Evolutionary conservation across 108 stramenopile genomes (phyloP), one percentile per base, ranked within the genome.

Genomic region (Skeletonema menzelii): DNA sequence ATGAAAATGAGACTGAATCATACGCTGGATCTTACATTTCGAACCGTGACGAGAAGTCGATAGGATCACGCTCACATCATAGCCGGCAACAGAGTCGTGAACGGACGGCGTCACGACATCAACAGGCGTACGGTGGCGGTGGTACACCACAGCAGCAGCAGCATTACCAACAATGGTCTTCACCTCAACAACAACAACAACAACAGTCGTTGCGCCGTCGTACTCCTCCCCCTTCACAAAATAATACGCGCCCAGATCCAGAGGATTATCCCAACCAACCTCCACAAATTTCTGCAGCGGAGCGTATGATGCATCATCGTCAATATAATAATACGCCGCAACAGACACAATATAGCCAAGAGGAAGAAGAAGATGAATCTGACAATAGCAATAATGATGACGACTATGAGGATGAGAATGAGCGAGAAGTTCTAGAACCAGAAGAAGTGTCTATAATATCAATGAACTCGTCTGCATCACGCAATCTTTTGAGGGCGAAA

Each of bases 381-480:
- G 22, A 53, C n/a, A 24, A 24, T 53, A 8, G 1, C 22, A 22
- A 53, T 53, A 1, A 49, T 8, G 22, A 49, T 6, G 19, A 49
- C 22, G 19, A 49, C 8, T 0, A 49, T 3, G 20, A 49, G 8
- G 49, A 53, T 22, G 49, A 53, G 4, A 17, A 53, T 8, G 49
- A 53, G 49, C 49, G 49, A 20, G 49, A 53, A 22, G 63, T 64
- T 1, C 26, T 70, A 37, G 76, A 70, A 34, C 69, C 65, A 44
- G 76, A 77, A 55, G 76, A 77, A 15, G 76, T 77, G 6, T 69
- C 67, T 13, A 57, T 69, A 7, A 69, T 77, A 46, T 70, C 76
- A 8, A 77, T 77, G 76, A 56, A 27, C 17, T 77, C 8, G 46
- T 30, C 13, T 47, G 64, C 3, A 64, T 70, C 27, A 59, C 70